These are phyloP conservation scores for Scutellaria baicalensis DNA, from an alignment of 257 asterid species.

Conservation along the genomic window DNA sequence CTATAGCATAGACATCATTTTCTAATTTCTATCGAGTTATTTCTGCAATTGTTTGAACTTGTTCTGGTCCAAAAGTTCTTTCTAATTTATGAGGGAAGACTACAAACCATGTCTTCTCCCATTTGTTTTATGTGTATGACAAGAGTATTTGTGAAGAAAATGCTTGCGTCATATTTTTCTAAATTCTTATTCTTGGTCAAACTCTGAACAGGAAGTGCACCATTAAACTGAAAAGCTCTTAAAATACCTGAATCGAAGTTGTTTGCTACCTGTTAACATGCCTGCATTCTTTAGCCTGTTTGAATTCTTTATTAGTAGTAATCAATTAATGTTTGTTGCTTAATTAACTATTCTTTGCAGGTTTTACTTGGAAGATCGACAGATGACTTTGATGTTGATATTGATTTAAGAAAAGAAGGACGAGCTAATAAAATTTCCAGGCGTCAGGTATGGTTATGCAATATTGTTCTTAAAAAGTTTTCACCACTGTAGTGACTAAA, in stretches of 20 bases:
- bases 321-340: slow-evolving; percentile 1
- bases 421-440: slow-evolving; percentile 93
- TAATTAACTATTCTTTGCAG: slow-evolving; percentile 29
- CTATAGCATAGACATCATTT: not conserved
- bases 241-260: not conserved
- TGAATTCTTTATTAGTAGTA: not conserved
- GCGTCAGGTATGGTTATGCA: slow-evolving; percentile 60
- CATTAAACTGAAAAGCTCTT: not conserved
- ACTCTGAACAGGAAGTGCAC: not conserved
- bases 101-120: not conserved
- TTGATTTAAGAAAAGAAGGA: slow-evolving; percentile 91
- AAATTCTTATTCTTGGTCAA: not conserved
- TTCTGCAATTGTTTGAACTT: not conserved
- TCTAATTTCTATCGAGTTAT: not conserved
- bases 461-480: not conserved
- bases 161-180: not conserved
- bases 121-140: not conserved
- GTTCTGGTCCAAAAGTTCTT: not conserved
- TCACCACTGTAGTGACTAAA: not conserved
- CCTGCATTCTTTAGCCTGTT: not conserved
- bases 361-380: slow-evolving; percentile 95
- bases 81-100: not conserved
- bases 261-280: not conserved
- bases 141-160: not conserved
- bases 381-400: slow-evolving; percentile 76